Evolutionary conservation across 257 asterid genomes (phyloP).

Genomic region (Gentiana macrophylla): DNA sequence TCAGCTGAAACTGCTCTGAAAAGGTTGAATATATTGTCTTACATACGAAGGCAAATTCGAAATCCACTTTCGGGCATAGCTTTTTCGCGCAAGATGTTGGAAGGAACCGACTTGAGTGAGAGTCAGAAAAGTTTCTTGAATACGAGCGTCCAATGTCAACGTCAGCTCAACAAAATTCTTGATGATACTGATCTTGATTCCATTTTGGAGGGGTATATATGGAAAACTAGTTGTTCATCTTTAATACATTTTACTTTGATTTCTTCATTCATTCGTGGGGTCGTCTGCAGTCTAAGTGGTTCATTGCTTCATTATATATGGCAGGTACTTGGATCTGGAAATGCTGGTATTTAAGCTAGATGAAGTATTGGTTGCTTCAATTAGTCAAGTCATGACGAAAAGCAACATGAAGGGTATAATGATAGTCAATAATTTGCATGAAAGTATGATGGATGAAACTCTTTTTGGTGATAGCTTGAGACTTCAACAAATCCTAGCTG

Average conservation of each 20-base stretch:
- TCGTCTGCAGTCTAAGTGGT: not conserved
- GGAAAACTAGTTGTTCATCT: no score
- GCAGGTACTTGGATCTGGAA: slow-evolving; percentile 84
- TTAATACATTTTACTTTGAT: not conserved
- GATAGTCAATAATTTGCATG: slow-evolving; percentile 47
- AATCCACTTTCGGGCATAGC: slow-evolving; percentile 88
- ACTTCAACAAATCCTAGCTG: slow-evolving; percentile 84
- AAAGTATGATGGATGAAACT: slow-evolving; percentile 40
- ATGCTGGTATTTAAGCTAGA: slow-evolving; percentile 82
- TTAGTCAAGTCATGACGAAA: slow-evolving; percentile 79
- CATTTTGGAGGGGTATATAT: slow-evolving; percentile 67
- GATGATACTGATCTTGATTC: slow-evolving; percentile 93
- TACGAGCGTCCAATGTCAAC: slow-evolving; percentile 70
- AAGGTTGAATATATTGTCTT: slow-evolving; percentile 56
- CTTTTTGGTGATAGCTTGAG: slow-evolving; percentile 74
- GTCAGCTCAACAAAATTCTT: slow-evolving; percentile 71
- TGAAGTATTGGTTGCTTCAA: slow-evolving; percentile 70
- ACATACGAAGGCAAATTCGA: slow-evolving; percentile 67
- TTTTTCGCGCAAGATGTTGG: slow-evolving; percentile 77
- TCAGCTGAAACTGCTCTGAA: slow-evolving; percentile 74
- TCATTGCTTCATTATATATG: not conserved
- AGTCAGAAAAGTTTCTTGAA: slow-evolving; percentile 58
- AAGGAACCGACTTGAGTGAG: slow-evolving; percentile 56
- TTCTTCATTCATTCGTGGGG: not conserved
- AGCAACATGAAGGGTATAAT: slow-evolving; percentile 65